Evolutionary conservation across 495 filamentous ascomycete species (phyloP), one percentile per base, ranked within the genome.

Genomic region (Neurospora pannonica): DNA sequence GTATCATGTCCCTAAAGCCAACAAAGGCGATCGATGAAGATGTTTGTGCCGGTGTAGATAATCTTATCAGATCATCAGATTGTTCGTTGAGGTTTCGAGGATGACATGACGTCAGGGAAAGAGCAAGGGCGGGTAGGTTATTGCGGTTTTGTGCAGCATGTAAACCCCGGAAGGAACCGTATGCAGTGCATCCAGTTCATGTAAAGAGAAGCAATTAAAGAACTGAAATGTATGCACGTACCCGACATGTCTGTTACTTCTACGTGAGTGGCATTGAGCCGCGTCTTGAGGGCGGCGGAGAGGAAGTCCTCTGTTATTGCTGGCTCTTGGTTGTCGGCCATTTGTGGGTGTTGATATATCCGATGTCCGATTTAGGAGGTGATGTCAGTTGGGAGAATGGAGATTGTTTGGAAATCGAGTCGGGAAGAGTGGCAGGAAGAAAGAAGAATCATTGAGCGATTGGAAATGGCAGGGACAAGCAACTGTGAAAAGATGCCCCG

Each of bases 181-280:
- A 62, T 62, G 28, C 28, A 6, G 46, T 54, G n/a, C n/a, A n/a
- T n/a, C n/a, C n/a, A n/a, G n/a, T n/a, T n/a, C n/a, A n/a, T n/a
- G 46, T 21, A 46, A 21, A 43, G 6, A n/a, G n/a, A 43, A 43
- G 6, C 8, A 40, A 40, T 40, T 15, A 17, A 13, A 4, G 7
- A 21, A 8, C 19, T 24, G 28, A 34, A 67, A 67, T 13, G 48
- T 31, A 62, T 62, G 17, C 37, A 39, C 82, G 73, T 90, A 97
- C 96, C 96, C 67, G 94, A 97, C 84, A 95, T 89, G 82, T 99
- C 96, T 76, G 93, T 91, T 78, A 99, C 93, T 79, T 98, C 92
- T 72, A 98, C 95, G 84, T 97, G 89, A 48, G 88, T 88, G 17
- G 95, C 95, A 72, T 91, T 88, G 62, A 99, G 86, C 74, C 91